Evolutionary conservation across 768 basidiomycete genomes (phyloP).

Genomic region (Mycena filopes): DNA sequence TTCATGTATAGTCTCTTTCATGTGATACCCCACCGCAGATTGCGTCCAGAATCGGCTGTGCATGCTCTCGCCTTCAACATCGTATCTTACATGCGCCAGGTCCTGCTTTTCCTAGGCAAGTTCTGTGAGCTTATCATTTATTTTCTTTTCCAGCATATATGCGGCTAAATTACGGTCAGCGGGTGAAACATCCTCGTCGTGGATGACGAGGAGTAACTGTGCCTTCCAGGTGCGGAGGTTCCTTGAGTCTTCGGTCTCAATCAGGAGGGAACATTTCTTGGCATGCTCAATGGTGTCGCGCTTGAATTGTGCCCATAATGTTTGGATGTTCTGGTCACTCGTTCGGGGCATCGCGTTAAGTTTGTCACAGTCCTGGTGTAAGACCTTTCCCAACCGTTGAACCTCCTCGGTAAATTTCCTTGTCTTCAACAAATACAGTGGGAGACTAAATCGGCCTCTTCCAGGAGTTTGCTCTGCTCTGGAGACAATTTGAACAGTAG

Average conservation of each 20-base stretch:
- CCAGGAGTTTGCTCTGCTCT: constrained; percentile 7
- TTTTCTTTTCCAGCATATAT: constrained; percentile 9
- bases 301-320: constrained; percentile 5
- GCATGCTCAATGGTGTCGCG: constrained; percentile 3
- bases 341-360: neutral
- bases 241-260: neutral
- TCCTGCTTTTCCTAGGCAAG: constrained; percentile 5
- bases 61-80: neutral
- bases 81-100: neutral
- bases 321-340: constrained; percentile 7
- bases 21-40: neutral
- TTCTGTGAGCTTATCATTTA: neutral
- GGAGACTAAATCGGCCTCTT: constrained; percentile 16
- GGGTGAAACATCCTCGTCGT: neutral
- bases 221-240: constrained; percentile 3
- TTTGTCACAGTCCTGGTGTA: neutral
- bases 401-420: constrained; percentile 12
- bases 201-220: constrained; percentile 9
- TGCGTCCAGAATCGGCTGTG: constrained; percentile 2
- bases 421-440: constrained; percentile 10
- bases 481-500: constrained; percentile 8
- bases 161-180: neutral
- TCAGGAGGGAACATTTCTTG: neutral
- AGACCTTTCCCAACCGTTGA: no score
- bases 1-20: no score